These are phyloP conservation scores for Asterophora lycoperdoides DNA, from an alignment of 768 basidiomycete species.

Conservation along the genomic window DNA sequence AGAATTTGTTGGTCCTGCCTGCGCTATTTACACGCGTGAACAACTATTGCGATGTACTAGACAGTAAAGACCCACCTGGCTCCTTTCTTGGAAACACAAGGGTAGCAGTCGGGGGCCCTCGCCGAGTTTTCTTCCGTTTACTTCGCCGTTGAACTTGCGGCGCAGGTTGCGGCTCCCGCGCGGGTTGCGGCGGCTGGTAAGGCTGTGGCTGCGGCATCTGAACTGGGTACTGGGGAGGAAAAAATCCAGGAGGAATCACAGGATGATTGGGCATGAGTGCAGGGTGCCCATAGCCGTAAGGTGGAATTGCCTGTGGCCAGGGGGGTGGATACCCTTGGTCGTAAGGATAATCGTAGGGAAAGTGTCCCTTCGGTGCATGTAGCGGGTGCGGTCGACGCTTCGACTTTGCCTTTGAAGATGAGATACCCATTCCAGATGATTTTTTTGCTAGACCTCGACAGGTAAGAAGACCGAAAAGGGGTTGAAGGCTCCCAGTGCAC, in stretches of 20 bases:
- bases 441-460: neutral
- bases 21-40: neutral
- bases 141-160: neutral
- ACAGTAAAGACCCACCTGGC: neutral
- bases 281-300: constrained; percentile 5
- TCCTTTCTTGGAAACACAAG: neutral
- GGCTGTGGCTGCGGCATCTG: constrained; percentile 10
- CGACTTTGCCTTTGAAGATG: constrained; percentile 8
- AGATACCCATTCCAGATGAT: constrained; percentile 1
- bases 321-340: neutral
- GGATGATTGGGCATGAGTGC: constrained; percentile 1
- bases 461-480: neutral
- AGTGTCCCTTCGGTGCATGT: neutral
- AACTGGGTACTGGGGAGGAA: constrained; percentile 6
- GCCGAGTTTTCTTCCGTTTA: constrained; percentile 1
- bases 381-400: constrained; percentile 1
- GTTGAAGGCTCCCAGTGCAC: neutral
- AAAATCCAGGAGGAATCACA: neutral
- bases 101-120: neutral
- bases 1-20: neutral
- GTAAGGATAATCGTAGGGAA: neutral
- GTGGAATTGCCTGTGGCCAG: neutral
- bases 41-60: neutral
- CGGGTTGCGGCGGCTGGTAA: neutral
- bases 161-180: neutral